phyloP scores from a whole-genome alignment of 2,329 filamentous ascomycete genomes.

The Ramularia collo-cygni region DNA sequence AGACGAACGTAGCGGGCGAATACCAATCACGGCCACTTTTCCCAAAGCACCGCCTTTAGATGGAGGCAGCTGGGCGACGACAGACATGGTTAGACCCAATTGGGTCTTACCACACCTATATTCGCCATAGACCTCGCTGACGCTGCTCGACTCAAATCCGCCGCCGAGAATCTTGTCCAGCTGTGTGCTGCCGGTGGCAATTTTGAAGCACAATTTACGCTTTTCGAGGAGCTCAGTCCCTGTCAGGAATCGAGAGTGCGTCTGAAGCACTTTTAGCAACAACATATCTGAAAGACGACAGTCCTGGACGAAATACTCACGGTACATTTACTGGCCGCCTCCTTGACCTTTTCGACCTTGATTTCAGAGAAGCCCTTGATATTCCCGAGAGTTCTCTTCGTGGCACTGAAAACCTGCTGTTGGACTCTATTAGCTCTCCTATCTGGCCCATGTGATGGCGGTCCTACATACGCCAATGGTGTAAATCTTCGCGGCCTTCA shows the following conservation, averaged over 20 bases:
- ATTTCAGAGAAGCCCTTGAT: conserved; percentile 65
- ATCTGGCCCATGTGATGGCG: too few species aligned
- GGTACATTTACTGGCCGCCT: conserved; percentile 56
- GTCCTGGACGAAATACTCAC: too few species aligned
- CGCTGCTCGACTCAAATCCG: conserved; percentile 64
- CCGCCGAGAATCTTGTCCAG: conserved; percentile 54
- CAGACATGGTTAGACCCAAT: conserved; percentile 61
- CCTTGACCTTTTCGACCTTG: conserved; percentile 66
- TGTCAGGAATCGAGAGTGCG: conserved; percentile 57
- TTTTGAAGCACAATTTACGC: conserved; percentile 56
- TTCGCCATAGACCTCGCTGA: conserved; percentile 58
- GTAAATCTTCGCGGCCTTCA: conserved; percentile 56
- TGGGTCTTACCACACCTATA: conserved; percentile 64
- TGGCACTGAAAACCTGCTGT: conserved; percentile 54
- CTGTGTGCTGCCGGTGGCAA: conserved; percentile 64
- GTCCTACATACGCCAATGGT: conserved; percentile 55
- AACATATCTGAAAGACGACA: too few species aligned
- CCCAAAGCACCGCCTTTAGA: conserved; percentile 61
- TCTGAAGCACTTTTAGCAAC: too few species aligned
- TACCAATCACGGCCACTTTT: conserved; percentile 62
- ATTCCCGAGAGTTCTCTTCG: conserved; percentile 54
- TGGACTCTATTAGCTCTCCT: too few species aligned
- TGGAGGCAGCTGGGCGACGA: conserved; percentile 49
- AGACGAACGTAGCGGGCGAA: conserved; percentile 7
- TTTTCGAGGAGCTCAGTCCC: conserved; percentile 57